Evolutionary conservation across 2,329 filamentous ascomycete species (phyloP).

Genomic region (Chrysoporthe deuterocubensis): DNA sequence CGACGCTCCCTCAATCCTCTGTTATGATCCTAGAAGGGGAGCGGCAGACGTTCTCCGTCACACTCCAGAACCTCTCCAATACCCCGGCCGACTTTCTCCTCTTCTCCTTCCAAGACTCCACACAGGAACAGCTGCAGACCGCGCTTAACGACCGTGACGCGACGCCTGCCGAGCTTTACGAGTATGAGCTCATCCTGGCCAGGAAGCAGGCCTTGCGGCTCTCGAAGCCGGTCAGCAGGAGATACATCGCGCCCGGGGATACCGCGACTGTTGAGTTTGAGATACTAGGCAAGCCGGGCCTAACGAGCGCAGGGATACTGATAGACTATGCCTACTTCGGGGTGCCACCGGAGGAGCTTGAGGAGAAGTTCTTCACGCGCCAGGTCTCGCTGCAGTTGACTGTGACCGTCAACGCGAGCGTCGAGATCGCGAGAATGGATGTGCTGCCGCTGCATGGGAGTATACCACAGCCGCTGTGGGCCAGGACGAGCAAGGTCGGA

Average conservation of each 20-base stretch:
- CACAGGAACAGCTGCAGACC: conserved; percentile 74
- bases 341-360: conserved; percentile 66
- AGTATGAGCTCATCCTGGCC: conserved; percentile 80
- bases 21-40: conserved; percentile 95
- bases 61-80: conserved; percentile 76
- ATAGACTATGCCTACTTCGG: conserved; percentile 88
- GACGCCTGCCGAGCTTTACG: conserved; percentile 78
- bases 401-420: conserved; percentile 88
- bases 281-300: conserved; percentile 81
- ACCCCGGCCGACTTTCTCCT: conserved; percentile 82
- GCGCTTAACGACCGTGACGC: conserved; percentile 78
- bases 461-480: conserved; percentile 66
- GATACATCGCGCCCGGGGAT: conserved; percentile 68
- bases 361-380: conserved; percentile 79
- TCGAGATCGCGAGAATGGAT: conserved; percentile 82
- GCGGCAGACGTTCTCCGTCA: conserved; percentile 74
- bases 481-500: conserved; percentile 43
- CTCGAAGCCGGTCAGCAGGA: conserved; percentile 54
- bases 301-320: conserved; percentile 79
- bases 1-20: conserved; percentile 79
- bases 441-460: conserved; percentile 72
- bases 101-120: conserved; percentile 89
- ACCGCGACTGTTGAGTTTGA: conserved; percentile 79
- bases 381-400: conserved; percentile 81
- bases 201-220: conserved; percentile 71